Conservation (phyloP, 2,329 filamentous ascomycete genomes). For the Taxawa tesnikishii region DNA sequence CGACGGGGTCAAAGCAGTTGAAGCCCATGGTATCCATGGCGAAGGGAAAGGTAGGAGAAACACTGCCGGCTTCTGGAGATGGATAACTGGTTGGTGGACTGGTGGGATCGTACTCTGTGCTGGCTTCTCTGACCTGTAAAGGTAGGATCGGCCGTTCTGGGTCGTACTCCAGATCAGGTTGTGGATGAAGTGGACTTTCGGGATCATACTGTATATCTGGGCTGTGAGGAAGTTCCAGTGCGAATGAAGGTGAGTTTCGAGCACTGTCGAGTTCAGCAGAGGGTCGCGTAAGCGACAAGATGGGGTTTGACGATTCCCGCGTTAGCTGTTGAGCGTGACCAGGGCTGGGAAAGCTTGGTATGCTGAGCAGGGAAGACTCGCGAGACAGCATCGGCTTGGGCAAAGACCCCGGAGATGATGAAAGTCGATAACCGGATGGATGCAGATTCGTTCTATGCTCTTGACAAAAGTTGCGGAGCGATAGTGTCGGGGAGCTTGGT, state of each 20-base stretch:
- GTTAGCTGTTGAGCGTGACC: slow-evolving; percentile 7
- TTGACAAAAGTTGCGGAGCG: slow-evolving; percentile 6
- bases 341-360: slow-evolving; percentile 23
- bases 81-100: slow-evolving; percentile 4
- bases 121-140: slow-evolving; percentile 5
- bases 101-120: slow-evolving; percentile 17
- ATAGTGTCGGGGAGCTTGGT: slow-evolving; percentile 26
- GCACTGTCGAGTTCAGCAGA: slow-evolving; percentile 5
- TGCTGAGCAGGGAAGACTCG: slow-evolving; percentile 17
- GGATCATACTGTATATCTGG: no score
- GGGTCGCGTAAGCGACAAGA: slow-evolving; percentile 6
- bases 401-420: slow-evolving; percentile 1
- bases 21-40: slow-evolving; percentile 1
- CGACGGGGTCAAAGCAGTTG: slow-evolving; percentile 1
- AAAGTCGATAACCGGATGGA: no score
- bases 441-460: neutral
- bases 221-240: slow-evolving; percentile 9
- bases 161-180: slow-evolving; percentile 13
- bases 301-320: slow-evolving; percentile 3
- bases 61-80: slow-evolving; percentile 4
- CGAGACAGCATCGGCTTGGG: slow-evolving; percentile 7
- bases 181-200: slow-evolving; percentile 5
- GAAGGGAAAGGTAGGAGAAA: slow-evolving; percentile 7
- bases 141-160: slow-evolving; percentile 14
- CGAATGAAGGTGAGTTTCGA: slow-evolving; percentile 11